Percentiles rank a stretch among this genome's conserved stretches.
Evolutionary conservation across 768 basidiomycete species (phyloP).

Genomic region (Mycena alexandri): DNA sequence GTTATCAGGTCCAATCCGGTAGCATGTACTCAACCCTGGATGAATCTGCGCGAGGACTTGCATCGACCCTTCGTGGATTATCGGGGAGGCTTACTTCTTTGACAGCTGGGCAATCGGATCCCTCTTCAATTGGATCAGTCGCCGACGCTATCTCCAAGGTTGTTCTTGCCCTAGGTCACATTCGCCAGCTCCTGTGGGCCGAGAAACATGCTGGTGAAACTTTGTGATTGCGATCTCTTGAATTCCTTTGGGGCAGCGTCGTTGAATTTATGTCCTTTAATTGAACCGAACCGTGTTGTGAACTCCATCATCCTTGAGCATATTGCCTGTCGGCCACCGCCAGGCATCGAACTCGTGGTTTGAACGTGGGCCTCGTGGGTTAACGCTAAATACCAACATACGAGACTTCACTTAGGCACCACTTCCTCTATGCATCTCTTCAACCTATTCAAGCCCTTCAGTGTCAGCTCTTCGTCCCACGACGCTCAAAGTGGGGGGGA

Average conservation of each 20-base stretch:
- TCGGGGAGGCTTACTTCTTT: slow-evolving; percentile 63
- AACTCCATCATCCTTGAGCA: slow-evolving; percentile 26
- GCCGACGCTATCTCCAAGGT: slow-evolving; percentile 82
- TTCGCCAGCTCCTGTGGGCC: slow-evolving; percentile 68
- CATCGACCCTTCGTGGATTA: slow-evolving; percentile 64
- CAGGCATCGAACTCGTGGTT: slow-evolving; percentile 32
- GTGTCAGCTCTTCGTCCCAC: slow-evolving; percentile 35
- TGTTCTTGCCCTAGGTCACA: slow-evolving; percentile 69
- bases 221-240: slow-evolving; percentile 5
- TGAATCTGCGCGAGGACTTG: slow-evolving; percentile 61
- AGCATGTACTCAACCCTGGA: slow-evolving; percentile 45
- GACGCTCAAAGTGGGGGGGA: slow-evolving; percentile 28
- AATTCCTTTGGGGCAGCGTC: slow-evolving; percentile 8
- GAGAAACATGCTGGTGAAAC: slow-evolving; percentile 48
- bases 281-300: slow-evolving; percentile 26
- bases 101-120: slow-evolving; percentile 59
- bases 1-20: background rate
- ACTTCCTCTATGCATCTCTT: slow-evolving; percentile 39
- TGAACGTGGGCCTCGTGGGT: slow-evolving; percentile 30
- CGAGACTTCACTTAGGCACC: background rate
- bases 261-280: slow-evolving; percentile 16
- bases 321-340: slow-evolving; percentile 22
- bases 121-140: slow-evolving; percentile 62
- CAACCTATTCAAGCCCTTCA: slow-evolving; percentile 44
- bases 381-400: slow-evolving; percentile 26